Evolutionary conservation across 768 basidiomycete genomes (phyloP), one percentile per base, ranked within the genome.

Genomic region (Boletus pseudopeckii): DNA sequence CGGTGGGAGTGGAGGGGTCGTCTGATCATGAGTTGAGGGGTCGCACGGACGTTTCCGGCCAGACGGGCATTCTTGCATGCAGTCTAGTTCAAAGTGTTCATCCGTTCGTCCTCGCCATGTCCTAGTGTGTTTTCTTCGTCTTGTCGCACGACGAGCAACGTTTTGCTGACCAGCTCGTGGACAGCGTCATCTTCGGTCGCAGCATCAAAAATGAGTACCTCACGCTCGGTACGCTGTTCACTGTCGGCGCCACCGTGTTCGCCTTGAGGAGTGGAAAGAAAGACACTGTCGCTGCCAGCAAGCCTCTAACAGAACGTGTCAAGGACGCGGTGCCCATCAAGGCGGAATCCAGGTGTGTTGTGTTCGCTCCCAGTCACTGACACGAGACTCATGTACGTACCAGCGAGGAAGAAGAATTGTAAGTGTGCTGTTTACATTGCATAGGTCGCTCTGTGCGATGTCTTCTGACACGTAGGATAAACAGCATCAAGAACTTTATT

Each of bases 321-420:
- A 85, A 82, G 74, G 79, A 80, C 50, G 75, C 78, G 24, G 84
- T 88, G 32, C 84, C 84, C 42, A 70, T 89, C 40, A 80, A 78
- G 52, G 84, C 85, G 52, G 72, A 80, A 44, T 90, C 87, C 34
- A 84, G 79, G 90, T 88, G 69, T 67, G 86, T 80, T 24, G 41
- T 40, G n/a, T 8, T 11, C 20, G 24, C 45, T 41, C 3, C 13
- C 17, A 3, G n/a, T 13, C 22, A 7, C 44, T 11, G 10, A 28
- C 39, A 13, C 36, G 18, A 17, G 3, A 36, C 60, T 68, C 7
- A 67, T 8, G 30, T 8, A 7, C 44, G 11, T 45, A 30, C 45
- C 48, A 92, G 89, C 57, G 89, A 92, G 70, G 91, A 93, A 69
- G 90, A 90, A 66, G 77, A 84, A 59, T 92, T 92, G 90, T 92